Conservation (phyloP, 192 early-diverging fungal genomes). For the Entomortierella chlamydospora region DNA sequence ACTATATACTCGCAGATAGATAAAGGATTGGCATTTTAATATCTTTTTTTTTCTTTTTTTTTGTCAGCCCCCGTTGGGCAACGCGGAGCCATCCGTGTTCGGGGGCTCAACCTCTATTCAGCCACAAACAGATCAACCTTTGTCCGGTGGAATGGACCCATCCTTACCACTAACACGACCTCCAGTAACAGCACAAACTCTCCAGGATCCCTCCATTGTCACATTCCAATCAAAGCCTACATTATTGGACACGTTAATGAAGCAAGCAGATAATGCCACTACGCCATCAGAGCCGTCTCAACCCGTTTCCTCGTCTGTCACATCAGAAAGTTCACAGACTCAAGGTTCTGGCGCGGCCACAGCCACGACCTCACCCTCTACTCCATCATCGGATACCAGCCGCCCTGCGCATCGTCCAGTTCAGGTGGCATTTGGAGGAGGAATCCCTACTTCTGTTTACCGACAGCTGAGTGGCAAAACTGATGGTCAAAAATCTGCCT, state of each 20-base stretch:
- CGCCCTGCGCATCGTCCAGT: constrained; percentile 36
- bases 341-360: constrained; percentile 28
- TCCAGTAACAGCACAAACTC: neutral
- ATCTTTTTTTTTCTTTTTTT: neutral
- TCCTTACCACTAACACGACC: neutral
- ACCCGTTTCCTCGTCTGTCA: constrained; percentile 6
- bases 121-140: neutral
- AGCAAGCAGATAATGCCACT: neutral
- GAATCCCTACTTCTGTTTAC: constrained; percentile 69
- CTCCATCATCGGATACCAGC: constrained; percentile 24
- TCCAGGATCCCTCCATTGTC: constrained; percentile 41
- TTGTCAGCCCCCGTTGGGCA: constrained; percentile 22
- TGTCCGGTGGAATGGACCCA: neutral
- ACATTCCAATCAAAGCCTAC: constrained; percentile 25
- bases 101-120: neutral
- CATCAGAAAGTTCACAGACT: constrained; percentile 28
- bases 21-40: neutral
- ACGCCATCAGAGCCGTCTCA: neutral
- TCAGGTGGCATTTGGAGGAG: constrained; percentile 60
- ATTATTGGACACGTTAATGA: constrained; percentile 5
- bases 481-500: constrained; percentile 46
- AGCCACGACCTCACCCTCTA: constrained; percentile 7
- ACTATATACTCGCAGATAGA: too few relatives aligned
- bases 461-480: constrained; percentile 68
- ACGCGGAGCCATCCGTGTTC: neutral